phyloP scores from a whole-genome alignment of 163 green algal species.

The Chlamydomonas reinhardtii region DNA sequence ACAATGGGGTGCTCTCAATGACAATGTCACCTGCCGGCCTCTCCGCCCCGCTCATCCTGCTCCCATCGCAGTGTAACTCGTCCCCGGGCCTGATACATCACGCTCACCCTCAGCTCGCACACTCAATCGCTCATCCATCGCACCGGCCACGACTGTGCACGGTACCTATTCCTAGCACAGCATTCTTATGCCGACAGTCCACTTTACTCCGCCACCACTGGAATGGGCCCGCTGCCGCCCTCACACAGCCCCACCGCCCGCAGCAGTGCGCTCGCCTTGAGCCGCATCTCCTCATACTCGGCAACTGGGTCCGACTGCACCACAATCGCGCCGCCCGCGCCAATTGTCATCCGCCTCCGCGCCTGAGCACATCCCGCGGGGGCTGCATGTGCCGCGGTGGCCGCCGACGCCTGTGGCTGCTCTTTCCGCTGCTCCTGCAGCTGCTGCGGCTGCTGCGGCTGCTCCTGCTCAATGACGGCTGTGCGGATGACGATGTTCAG shows the following conservation, averaged over 20 bases:
- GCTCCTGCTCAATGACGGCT: slow-evolving; percentile 72
- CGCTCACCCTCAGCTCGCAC: too few relatives aligned
- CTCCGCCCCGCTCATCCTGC: too few relatives aligned
- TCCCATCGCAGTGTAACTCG: too few relatives aligned
- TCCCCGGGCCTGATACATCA: too few relatives aligned
- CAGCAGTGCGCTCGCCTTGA: slow-evolving; percentile 83
- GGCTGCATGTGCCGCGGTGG: background rate
- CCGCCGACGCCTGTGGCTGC: background rate
- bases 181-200: too few relatives aligned
- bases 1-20: too few relatives aligned
- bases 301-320: slow-evolving; percentile 81
- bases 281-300: slow-evolving; percentile 96
- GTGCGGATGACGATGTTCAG: slow-evolving; percentile 99
- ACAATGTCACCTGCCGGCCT: too few relatives aligned
- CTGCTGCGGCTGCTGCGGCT: background rate
- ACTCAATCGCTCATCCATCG: too few relatives aligned
- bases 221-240: background rate
- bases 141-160: too few relatives aligned
- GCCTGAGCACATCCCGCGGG: background rate
- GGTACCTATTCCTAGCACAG: too few relatives aligned
- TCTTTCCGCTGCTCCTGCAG: background rate
- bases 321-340: slow-evolving; percentile 95
- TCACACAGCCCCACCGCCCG: slow-evolving; percentile 32
- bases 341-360: slow-evolving; percentile 80
- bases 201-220: background rate